Conservation (phyloP, 805 yeast genomes). For the Candida caryicola region DNA sequence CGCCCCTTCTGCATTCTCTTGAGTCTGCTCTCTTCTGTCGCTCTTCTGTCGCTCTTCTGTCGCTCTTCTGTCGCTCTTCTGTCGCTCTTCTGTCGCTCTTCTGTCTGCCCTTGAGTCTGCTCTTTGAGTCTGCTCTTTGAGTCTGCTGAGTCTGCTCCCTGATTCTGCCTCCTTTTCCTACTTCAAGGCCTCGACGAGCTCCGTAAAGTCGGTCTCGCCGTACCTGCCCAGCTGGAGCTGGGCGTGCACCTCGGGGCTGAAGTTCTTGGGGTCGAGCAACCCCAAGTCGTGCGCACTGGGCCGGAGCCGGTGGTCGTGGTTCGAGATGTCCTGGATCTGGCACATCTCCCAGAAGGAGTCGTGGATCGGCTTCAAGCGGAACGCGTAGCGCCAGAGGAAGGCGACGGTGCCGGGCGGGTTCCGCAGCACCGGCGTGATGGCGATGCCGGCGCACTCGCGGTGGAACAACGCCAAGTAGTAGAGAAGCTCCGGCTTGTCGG, state of each 20-base stretch:
- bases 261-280: slow-evolving; percentile 38
- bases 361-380: slow-evolving; percentile 29
- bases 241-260: slow-evolving; percentile 22
- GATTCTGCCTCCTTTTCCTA: not conserved
- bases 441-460: slow-evolving; percentile 27
- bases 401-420: slow-evolving; percentile 1
- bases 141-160: too few species aligned
- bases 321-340: slow-evolving; percentile 25
- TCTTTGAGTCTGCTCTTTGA: too few species aligned
- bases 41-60: too few species aligned
- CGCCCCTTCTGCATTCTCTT: too few species aligned
- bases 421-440: slow-evolving; percentile 17
- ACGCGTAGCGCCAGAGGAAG: slow-evolving; percentile 19
- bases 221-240: slow-evolving; percentile 27
- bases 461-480: slow-evolving; percentile 31
- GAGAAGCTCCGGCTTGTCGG: slow-evolving; percentile 27
- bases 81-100: too few species aligned
- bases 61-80: too few species aligned
- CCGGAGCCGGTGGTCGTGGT: slow-evolving; percentile 27
- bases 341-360: slow-evolving; percentile 39
- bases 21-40: too few species aligned
- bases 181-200: slow-evolving; percentile 2
- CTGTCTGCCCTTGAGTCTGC: too few species aligned
- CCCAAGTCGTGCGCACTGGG: slow-evolving; percentile 28
- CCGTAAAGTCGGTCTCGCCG: slow-evolving; percentile 20